Percentiles rank a stretch among this genome's conserved stretches.
Evolutionary conservation across 1,284 basidiomycete species (phyloP).

Genomic region (Cutaneotrichosporon sp.): DNA sequence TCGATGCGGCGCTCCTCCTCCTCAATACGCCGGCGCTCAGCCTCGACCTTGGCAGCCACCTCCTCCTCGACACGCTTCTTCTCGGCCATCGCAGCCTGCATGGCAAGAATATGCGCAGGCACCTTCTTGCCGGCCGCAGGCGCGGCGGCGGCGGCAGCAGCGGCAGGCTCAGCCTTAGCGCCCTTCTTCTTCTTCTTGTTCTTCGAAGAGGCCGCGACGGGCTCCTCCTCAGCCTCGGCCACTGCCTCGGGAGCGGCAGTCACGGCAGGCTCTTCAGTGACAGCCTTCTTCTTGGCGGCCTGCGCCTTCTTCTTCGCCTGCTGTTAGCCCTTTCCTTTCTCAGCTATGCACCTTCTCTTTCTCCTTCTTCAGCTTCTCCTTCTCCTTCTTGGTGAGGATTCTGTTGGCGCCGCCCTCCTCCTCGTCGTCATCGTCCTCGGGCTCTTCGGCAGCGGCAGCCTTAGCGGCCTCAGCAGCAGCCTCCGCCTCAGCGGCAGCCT

Average conservation of each 20-base stretch:
- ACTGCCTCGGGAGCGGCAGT: slow-evolving; percentile 34
- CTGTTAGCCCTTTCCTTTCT: slow-evolving; percentile 7
- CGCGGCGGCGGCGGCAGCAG: slow-evolving; percentile 45
- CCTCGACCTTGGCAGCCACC: slow-evolving; percentile 65
- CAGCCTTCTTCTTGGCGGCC: slow-evolving; percentile 75
- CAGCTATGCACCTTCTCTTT: slow-evolving; percentile 69
- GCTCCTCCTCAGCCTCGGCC: slow-evolving; percentile 58
- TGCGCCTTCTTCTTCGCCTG: slow-evolving; percentile 95
- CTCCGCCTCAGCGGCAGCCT: slow-evolving; percentile 34
- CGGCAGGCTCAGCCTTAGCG: slow-evolving; percentile 61
- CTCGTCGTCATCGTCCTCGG: slow-evolving; percentile 63
- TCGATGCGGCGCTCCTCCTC: slow-evolving; percentile 75
- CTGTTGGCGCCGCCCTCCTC: slow-evolving; percentile 67
- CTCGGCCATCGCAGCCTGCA: slow-evolving; percentile 81
- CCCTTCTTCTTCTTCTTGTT: slow-evolving; percentile 88
- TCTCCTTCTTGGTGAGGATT: slow-evolving; percentile 84
- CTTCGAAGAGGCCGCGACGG: slow-evolving; percentile 57
- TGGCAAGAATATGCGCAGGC: slow-evolving; percentile 63
- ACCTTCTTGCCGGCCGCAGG: slow-evolving; percentile 62
- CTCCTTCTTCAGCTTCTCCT: slow-evolving; percentile 91
- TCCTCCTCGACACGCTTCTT: slow-evolving; percentile 84
- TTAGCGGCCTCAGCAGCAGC: slow-evolving; percentile 64
- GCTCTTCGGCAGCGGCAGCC: slow-evolving; percentile 65
- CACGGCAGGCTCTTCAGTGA: slow-evolving; percentile 26
- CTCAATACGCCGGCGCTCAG: slow-evolving; percentile 64